Evolutionary conservation across 345 rosid genomes (phyloP), one percentile per base, ranked within the genome.

Genomic region (Syzygium grande): DNA sequence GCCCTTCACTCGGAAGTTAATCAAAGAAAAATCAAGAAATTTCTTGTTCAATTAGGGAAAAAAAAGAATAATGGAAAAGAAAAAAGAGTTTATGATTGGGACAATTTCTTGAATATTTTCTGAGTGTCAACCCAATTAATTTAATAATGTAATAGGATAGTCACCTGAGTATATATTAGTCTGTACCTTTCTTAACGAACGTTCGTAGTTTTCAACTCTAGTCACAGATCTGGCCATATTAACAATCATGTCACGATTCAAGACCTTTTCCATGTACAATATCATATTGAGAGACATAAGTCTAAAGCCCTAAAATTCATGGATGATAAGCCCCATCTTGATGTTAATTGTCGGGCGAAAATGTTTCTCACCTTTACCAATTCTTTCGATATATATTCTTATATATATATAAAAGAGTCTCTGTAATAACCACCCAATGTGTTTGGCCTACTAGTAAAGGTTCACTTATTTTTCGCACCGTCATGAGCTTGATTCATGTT

Each of bases 391-490:
- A 41, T 41, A 41, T 41, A 41, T n/a, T 13, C n/a, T 12, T 61
- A 2, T 27, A 61, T 61, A 61, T 15, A 27, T 16, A 6, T 34
- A 13, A 25, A 6, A 59, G 15, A 5, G 27, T 59, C 15, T 25
- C 0, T 59, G 0, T 65, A 15, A 30, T 30, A 65, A 8, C 6
- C 11, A 8, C 9, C 9, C 1, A 65, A 34, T 58, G 22, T 16
- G 43, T 0, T 2, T 30, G 41, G 41, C 79, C 46, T 9, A 19
- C 41, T 0, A 65, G 2, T 1, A 9, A 17, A 17, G 12, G 13
- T 68, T 34, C 0, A 0, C 25, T 13, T 10, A 0, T 34, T 3
- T 34, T 65, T 73, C 46, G 19, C 5, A 2, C 22, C 5, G 10
- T 34, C 21, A 73, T 6, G 21, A 73, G 22, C 80, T 34, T 2